Percentiles rank a stretch among this genome's conserved stretches.
Conservation (phyloP, 805 yeast species). For the Aciculoconidium aculeatum region DNA sequence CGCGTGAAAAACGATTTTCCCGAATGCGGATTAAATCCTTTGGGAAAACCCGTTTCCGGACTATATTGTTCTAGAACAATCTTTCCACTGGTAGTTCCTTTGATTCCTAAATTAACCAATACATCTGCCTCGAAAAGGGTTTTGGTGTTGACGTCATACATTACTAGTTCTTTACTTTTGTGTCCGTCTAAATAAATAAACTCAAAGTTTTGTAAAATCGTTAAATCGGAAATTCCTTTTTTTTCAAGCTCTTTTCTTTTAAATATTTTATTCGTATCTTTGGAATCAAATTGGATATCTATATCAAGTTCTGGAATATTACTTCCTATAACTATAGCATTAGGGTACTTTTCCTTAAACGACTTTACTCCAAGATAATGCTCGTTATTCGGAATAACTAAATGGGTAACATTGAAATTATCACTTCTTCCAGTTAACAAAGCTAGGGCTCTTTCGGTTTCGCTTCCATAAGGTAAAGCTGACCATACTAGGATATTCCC, state of each 20-base stretch:
- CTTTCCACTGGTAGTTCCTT: slow-evolving; percentile 7
- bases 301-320: slow-evolving; percentile 3
- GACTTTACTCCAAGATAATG: slow-evolving; percentile 10
- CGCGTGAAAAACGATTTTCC: slow-evolving; percentile 11
- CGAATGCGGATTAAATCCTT: slow-evolving; percentile 9
- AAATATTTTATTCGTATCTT: slow-evolving; percentile 1
- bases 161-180: slow-evolving; percentile 11
- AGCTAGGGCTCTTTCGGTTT: slow-evolving; percentile 9
- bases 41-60: slow-evolving; percentile 9
- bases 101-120: slow-evolving; percentile 9
- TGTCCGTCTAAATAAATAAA: slow-evolving; percentile 9
- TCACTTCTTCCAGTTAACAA: slow-evolving; percentile 7
- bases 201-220: slow-evolving; percentile 8
- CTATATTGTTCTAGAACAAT: slow-evolving; percentile 11
- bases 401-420: slow-evolving; percentile 7
- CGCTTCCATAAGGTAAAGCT: slow-evolving; percentile 11
- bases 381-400: slow-evolving; percentile 11
- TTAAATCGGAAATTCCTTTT: slow-evolving; percentile 6
- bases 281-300: slow-evolving; percentile 3
- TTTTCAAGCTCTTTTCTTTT: slow-evolving; percentile 11
- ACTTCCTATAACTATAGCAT: slow-evolving; percentile 9
- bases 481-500: slow-evolving; percentile 11
- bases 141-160: slow-evolving; percentile 9
- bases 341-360: slow-evolving; percentile 10
- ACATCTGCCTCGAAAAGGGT: slow-evolving; percentile 11